These are phyloP conservation scores for Chlamydomonas asymmetrica DNA, from an alignment of 139 green algal species.

Conservation along the genomic window DNA sequence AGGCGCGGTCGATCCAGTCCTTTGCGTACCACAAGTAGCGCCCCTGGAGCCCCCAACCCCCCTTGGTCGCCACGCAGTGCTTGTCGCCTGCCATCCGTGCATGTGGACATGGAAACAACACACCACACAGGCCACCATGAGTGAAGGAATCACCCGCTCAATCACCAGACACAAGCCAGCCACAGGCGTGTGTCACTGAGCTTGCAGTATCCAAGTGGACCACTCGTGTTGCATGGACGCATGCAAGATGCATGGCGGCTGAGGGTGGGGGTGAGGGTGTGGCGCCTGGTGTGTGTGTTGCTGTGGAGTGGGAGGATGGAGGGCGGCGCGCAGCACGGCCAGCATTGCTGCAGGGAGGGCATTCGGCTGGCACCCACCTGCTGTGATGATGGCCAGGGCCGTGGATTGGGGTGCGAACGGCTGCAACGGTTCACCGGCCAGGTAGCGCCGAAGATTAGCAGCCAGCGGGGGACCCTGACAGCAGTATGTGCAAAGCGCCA, in stretches of 20 bases:
- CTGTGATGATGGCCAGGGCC: slow-evolving; percentile 82
- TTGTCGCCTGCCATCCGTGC: neutral
- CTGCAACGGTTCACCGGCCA: slow-evolving; percentile 64
- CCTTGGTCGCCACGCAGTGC: slow-evolving; percentile 52
- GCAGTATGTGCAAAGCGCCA: neutral
- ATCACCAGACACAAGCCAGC: slow-evolving; percentile 1
- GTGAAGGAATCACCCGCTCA: neutral
- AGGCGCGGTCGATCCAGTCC: slow-evolving; percentile 88
- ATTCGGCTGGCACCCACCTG: slow-evolving; percentile 48
- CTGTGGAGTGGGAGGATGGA: no score
- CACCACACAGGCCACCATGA: neutral
- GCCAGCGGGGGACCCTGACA: slow-evolving; percentile 74
- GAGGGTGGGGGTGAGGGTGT: neutral
- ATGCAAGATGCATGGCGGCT: neutral
- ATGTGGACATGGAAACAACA: no score
- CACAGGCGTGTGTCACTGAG: neutral
- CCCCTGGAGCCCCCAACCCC: slow-evolving; percentile 44
- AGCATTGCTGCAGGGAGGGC: neutral
- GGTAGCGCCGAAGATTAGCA: slow-evolving; percentile 77
- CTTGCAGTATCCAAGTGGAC: neutral
- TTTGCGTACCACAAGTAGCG: slow-evolving; percentile 87
- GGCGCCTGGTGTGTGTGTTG: neutral
- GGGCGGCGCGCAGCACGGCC: neutral
- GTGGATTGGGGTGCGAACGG: slow-evolving; percentile 82
- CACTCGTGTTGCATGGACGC: neutral